Base-by-base conservation (phyloP, 108 stramenopile genomes). In the Cyclostephanos invisitatus region DNA sequence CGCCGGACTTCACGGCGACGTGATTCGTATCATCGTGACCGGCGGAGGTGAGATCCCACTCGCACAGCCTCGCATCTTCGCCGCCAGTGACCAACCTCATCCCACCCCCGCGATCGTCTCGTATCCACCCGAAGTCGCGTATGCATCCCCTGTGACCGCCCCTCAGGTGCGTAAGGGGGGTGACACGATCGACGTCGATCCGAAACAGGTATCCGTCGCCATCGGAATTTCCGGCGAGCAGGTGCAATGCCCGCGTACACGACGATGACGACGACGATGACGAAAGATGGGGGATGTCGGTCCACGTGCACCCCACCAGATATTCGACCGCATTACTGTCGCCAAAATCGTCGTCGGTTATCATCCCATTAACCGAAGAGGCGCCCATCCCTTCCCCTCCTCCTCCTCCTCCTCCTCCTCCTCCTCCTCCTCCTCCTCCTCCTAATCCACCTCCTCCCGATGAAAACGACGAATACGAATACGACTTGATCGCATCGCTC, bases 31-130 rank as follows among this genome's bases (percentile, higher is more conserved):
- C 21, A 38, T 32, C 14, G 27, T 21, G 37, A 25, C 42, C 24
- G 25, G 12, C 24, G 25, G 12, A 22, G 44, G 27, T 20, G 28
- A 70, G 56, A 66, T 84, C 83, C 93, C 93, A 95, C 68, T 91
- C 89, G 59, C 89, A 90, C 60, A 95, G 56, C 65, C 93, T 80
- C 24, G 93, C 91, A 83, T 95, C 93, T 77, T 95, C 93, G 1
- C 91, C 93, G 18, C 78, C 93, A 15, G 93, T 92, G 10, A 91
- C 70, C 67, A 94, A 76, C 42, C 54, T 64, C 40, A 18, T 56
- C n/a, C 50, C 64, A 54, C 68, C 68, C 24, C 21, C 25, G 4
- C 51, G 63, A 46, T 67, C 77, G 27, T 63, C 69, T 2, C 81
- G 63, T 6, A 85, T 38, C 55, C 78, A 73, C 48, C 62, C 62